Evolutionary conservation across 129 eudicot genomes (phyloP).

Genomic region (Flaveria sonorensis): DNA sequence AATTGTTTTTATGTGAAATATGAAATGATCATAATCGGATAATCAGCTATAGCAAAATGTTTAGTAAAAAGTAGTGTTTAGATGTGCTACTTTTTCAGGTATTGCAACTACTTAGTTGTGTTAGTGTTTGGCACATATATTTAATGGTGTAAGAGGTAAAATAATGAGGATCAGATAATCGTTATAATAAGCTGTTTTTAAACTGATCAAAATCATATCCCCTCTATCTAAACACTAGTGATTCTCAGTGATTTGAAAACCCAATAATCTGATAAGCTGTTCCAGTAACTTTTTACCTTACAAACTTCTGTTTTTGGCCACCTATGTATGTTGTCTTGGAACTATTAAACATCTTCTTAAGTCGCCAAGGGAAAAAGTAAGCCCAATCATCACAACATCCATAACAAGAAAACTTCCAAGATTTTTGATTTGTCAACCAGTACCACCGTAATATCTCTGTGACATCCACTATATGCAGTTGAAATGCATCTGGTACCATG

Average conservation of each 20-base stretch:
- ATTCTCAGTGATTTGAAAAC: neutral
- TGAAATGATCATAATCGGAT: neutral
- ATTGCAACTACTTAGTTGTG: too few relatives aligned
- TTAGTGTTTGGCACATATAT: too few relatives aligned
- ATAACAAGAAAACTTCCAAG: neutral
- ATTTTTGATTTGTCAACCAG: neutral
- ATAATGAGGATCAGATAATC: neutral
- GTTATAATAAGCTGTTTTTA: neutral
- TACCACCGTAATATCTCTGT: neutral
- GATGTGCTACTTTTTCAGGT: neutral
- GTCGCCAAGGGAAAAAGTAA: conserved; percentile 17
- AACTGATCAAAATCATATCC: neutral
- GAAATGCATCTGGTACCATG: conserved; percentile 20
- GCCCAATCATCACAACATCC: conserved; percentile 21
- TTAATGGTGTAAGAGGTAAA: neutral
- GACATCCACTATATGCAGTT: conserved; percentile 1
- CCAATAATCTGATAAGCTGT: neutral
- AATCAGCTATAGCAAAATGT: neutral
- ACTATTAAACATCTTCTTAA: conserved; percentile 38
- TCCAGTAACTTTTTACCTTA: conserved; percentile 43
- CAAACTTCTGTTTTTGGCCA: conserved; percentile 54
- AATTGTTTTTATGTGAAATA: neutral
- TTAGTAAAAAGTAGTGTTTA: neutral
- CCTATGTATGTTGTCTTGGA: conserved; percentile 51
- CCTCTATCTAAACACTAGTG: neutral